These are phyloP conservation scores for Triticum turgidum DNA, from an alignment of 176 grass and related monocot species.

Conservation along the genomic window DNA sequence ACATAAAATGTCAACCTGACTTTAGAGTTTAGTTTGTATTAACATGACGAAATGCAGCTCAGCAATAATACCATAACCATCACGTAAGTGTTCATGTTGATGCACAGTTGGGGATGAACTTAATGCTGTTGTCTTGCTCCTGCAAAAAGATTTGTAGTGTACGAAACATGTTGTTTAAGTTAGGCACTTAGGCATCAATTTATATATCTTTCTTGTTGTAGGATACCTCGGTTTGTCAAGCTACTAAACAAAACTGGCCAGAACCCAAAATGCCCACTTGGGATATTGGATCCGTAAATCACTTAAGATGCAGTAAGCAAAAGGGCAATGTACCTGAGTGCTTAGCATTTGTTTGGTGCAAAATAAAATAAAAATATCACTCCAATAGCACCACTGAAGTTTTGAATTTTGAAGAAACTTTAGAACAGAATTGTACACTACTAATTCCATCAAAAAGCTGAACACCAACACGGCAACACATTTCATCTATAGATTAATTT, in stretches of 20 bases:
- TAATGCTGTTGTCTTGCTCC: background rate
- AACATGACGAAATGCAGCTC: background rate
- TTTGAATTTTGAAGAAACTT: background rate
- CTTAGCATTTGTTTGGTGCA: constrained; percentile 20
- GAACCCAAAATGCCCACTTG: background rate
- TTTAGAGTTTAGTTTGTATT: background rate
- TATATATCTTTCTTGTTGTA: background rate
- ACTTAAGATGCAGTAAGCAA: background rate
- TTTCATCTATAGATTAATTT: constrained; percentile 5
- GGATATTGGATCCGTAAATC: background rate
- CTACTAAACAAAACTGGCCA: constrained; percentile 11
- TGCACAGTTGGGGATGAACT: background rate
- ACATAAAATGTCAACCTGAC: background rate
- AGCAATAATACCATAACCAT: background rate
- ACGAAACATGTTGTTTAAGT: background rate
- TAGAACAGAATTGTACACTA: background rate
- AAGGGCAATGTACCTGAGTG: background rate
- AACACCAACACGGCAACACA: background rate
- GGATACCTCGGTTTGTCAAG: background rate
- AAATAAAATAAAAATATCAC: background rate
- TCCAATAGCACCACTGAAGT: background rate
- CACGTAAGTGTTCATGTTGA: background rate
- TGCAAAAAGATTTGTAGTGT: background rate
- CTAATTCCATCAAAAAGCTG: background rate
- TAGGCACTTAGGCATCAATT: background rate